Base-by-base conservation (phyloP, 2,329 filamentous ascomycete species). In the Colletotrichum shisoi region DNA sequence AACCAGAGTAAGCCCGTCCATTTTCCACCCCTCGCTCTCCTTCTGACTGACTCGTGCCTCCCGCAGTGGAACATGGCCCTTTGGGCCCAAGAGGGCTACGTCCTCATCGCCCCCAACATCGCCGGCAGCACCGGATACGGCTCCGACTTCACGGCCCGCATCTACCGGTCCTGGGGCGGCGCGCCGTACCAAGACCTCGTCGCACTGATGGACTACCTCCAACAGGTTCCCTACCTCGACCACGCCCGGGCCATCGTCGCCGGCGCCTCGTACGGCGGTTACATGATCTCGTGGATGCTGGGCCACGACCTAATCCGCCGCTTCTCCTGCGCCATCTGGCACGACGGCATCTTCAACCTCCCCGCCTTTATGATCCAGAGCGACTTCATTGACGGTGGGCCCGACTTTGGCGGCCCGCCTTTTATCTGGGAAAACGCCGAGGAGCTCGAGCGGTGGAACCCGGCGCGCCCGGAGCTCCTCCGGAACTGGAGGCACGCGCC, bases 71-170 rank as follows among this genome's bases (percentile, higher is more conserved):
- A 88, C 68, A 78, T 80, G 0, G 81, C 82, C 1, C 76, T 85
- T 3, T 88, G 85, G 76, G 86, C 86, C 4, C 84, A 87, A 71
- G 84, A 88, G 72, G 87, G 86, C 9, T 89, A 88, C 67, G 77
- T 88, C 11, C 82, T 87, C 2, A 77, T 89, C n/a, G 77, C 81
- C 6, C 87, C 87, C 3, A 88, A 88, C 69, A 82, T 86, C 2
- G 84, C 84, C 0, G 87, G 86, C 21, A 87, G 84, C 63, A 81
- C 80, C 2, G 84, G 85, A 0, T 89, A 85, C 65, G 87, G 86
- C 1, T 77, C 74, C 9, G 76, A 77, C 0, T 78, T 80, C 42
- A 67, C 73, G 2, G 70, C 73, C 45, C 71, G 77, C 76, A 82
- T 87, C 56, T 77, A 80, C 19, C 79, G 80, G 21, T 76, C 79